A percentile compares a stretch with the other conserved stretches of the same genome.
Evolutionary conservation across 2,329 filamentous ascomycete species (phyloP).

Genomic region (Cordyceps cateniannulata): DNA sequence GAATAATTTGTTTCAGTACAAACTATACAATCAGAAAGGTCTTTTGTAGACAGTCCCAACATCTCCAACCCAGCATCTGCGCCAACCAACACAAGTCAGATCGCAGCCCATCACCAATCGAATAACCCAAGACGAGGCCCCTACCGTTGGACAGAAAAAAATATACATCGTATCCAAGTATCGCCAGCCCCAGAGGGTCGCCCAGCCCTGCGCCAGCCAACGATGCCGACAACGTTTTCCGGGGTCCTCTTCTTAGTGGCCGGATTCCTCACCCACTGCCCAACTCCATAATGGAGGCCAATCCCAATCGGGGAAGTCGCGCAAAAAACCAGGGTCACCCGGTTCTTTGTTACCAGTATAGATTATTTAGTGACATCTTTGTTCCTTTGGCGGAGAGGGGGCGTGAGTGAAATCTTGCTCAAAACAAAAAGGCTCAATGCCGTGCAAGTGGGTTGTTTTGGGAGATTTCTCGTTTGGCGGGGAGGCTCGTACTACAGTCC

Average conservation of each 20-base stretch:
- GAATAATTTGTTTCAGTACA: too few relatives aligned
- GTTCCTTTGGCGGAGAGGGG: not conserved
- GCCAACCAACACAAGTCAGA: not conserved
- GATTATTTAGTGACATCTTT: too few relatives aligned
- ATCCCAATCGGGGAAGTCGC: not conserved
- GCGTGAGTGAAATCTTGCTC: not conserved
- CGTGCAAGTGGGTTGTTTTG: too few relatives aligned
- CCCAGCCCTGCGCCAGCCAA: not conserved
- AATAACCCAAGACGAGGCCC: not conserved
- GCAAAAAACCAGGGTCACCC: not conserved
- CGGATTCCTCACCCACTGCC: not conserved
- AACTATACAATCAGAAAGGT: too few relatives aligned
- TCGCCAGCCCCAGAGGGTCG: not conserved
- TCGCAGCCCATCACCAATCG: not conserved
- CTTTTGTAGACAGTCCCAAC: too few relatives aligned
- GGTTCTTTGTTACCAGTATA: not conserved
- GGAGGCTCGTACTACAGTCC: too few relatives aligned
- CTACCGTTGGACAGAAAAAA: not conserved
- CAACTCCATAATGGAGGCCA: not conserved
- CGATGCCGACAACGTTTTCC: constrained; percentile 6
- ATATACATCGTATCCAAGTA: not conserved
- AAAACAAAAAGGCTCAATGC: too few relatives aligned
- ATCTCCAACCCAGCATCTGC: not conserved
- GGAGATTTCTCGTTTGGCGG: too few relatives aligned
- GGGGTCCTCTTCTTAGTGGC: constrained; percentile 7